Evolutionary conservation across 2,329 filamentous ascomycete genomes (phyloP).

Genomic region (Colletotrichum eleusines): DNA sequence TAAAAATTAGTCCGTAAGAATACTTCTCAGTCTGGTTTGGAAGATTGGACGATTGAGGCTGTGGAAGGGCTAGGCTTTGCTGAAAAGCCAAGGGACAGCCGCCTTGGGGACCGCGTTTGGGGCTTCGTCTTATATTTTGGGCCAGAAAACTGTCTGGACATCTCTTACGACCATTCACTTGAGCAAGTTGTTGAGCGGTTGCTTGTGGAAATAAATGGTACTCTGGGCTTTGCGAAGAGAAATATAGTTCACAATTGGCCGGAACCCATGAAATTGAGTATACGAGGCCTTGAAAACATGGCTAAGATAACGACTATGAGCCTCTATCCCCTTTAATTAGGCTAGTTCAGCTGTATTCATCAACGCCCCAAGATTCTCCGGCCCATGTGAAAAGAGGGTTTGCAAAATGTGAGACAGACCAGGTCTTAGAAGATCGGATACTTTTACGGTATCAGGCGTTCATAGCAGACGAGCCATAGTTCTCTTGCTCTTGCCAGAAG

Average conservation of each 20-base stretch:
- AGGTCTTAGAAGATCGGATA: background rate
- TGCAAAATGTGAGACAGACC: background rate
- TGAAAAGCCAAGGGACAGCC: background rate
- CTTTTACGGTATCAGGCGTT: background rate
- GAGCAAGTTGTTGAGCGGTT: background rate
- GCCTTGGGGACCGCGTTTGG: background rate
- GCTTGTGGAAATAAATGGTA: no score
- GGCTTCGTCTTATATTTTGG: background rate
- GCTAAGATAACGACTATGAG: background rate
- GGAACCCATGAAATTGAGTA: background rate
- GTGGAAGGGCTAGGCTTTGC: background rate
- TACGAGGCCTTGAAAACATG: background rate
- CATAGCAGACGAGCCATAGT: background rate
- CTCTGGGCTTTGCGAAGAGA: background rate
- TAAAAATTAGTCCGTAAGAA: no score
- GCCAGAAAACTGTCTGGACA: background rate
- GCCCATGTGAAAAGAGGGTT: background rate
- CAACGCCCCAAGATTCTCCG: no score
- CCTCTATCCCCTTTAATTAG: background rate
- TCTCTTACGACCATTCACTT: background rate
- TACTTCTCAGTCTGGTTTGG: background rate
- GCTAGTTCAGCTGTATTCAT: no score
- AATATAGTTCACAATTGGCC: background rate
- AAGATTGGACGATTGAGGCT: background rate
- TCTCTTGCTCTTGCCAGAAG: slow-evolving; percentile 42